Evolutionary conservation across 2,329 filamentous ascomycete species (phyloP), one percentile per base, ranked within the genome.

Genomic region (Calcarisporium arbuscula): DNA sequence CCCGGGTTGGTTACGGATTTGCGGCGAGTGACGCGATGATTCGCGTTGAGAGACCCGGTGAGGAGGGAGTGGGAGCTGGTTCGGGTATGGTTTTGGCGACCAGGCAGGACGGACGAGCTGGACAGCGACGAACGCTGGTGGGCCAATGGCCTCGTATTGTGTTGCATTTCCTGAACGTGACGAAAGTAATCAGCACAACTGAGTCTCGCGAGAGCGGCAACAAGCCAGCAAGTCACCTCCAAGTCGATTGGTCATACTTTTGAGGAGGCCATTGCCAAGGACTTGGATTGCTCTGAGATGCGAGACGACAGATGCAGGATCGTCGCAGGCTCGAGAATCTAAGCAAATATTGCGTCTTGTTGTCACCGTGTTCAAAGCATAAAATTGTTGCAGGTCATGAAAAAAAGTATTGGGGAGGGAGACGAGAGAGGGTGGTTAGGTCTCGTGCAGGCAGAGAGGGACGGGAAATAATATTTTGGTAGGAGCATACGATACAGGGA

Each of bases 1-100:
- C 72, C 74, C 30, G 81, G 76, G 45, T 79, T 82, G 41, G 85
- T 87, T 56, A 94, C 88, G 64, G 89, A 95, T 75, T 96, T 96
- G 51, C 92, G 80, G 53, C 90, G 85, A 50, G 85, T 88, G 48
- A 96, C 79, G 49, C 92, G 85, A 61, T 95, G 85, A 58, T 78
- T 81, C 49, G 80, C 67, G 66, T 89, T 90, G 54, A 89, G 75
- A 39, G 83, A 78, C 48, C 79, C 78, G 40, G 83, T 74, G 36
- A 89, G 82, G 49, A 88, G 70, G 39, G 86, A 90, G 61, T 90
- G 82, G 32, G 85, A 85, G 66, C 88, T 85, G 49, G 78, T 80
- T 54, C 88, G 82, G 43, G 78, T 75, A 63, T 84, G 77, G 45
- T 74, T 65, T 54, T 78, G 72, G 47, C 80, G 80, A 47, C 56